phyloP scores from a whole-genome alignment of 371 early-diverging fungal species.

The Mucor racemosus region DNA sequence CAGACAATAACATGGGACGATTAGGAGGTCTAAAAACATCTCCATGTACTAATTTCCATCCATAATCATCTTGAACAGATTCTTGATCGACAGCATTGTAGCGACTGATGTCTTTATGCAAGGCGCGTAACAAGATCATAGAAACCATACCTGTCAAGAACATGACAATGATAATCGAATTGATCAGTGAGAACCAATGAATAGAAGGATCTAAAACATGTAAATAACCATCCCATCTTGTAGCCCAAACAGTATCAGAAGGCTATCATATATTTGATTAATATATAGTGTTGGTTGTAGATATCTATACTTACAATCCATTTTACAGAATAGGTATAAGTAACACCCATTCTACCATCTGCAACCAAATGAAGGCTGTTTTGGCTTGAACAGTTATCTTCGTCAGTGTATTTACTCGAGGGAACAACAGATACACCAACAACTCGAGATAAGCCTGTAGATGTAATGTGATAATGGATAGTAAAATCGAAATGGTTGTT shows the following conservation, averaged over 20 bases:
- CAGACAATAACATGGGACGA: slow-evolving; percentile 79
- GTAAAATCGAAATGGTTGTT: slow-evolving; percentile 91
- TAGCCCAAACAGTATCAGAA: slow-evolving; percentile 84
- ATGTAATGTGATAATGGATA: slow-evolving; percentile 79
- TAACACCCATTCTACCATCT: slow-evolving; percentile 58
- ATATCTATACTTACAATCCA: slow-evolving; percentile 67
- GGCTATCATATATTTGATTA: slow-evolving; percentile 25
- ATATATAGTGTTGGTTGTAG: neutral
- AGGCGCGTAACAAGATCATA: slow-evolving; percentile 83
- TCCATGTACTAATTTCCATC: slow-evolving; percentile 94
- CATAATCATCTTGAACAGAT: slow-evolving; percentile 88
- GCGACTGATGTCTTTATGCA: slow-evolving; percentile 85
- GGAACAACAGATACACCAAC: slow-evolving; percentile 88
- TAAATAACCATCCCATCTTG: slow-evolving; percentile 94
- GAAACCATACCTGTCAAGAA: slow-evolving; percentile 91
- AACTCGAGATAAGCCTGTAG: slow-evolving; percentile 68
- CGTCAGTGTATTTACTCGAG: slow-evolving; percentile 46
- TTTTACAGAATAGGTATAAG: slow-evolving; percentile 83
- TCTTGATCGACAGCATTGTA: slow-evolving; percentile 82
- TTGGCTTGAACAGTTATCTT: slow-evolving; percentile 22
- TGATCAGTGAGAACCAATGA: slow-evolving; percentile 80
- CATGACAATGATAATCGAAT: slow-evolving; percentile 83
- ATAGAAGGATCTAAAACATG: slow-evolving; percentile 86
- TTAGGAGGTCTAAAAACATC: slow-evolving; percentile 92
- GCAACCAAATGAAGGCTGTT: slow-evolving; percentile 18